These are phyloP conservation scores for Daldinia loculata DNA, from an alignment of 495 filamentous ascomycete species.

Conservation along the genomic window DNA sequence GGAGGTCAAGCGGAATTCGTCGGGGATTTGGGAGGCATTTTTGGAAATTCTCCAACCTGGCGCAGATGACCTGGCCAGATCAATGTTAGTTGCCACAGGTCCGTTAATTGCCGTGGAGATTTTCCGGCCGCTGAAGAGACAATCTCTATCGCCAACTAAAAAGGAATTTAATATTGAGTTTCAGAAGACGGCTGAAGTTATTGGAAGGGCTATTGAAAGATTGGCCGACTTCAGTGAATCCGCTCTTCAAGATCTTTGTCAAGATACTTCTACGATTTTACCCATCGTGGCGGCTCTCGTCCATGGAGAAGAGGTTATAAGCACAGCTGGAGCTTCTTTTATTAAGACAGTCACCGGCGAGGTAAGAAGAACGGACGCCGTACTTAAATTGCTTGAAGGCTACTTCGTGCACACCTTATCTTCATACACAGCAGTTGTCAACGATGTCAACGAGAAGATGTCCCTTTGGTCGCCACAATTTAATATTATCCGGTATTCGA, in stretches of 20 bases:
- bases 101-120: constrained; percentile 76
- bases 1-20: constrained; percentile 69
- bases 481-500: constrained; percentile 49
- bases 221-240: constrained; percentile 74
- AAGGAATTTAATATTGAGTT: constrained; percentile 76
- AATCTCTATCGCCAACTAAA: constrained; percentile 62
- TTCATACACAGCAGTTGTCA: constrained; percentile 50
- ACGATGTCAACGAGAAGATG: constrained; percentile 64
- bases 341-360: constrained; percentile 81
- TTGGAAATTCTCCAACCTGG: constrained; percentile 71
- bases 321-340: constrained; percentile 77
- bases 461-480: constrained; percentile 50
- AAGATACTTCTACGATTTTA: constrained; percentile 65
- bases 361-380: constrained; percentile 73
- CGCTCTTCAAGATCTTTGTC: constrained; percentile 71
- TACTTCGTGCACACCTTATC: constrained; percentile 60
- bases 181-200: constrained; percentile 70
- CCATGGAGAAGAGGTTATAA: constrained; percentile 70
- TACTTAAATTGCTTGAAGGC: constrained; percentile 71
- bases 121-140: constrained; percentile 62
- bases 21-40: constrained; percentile 78
- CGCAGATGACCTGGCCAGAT: constrained; percentile 70
- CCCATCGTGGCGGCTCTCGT: constrained; percentile 75
- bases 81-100: constrained; percentile 73
- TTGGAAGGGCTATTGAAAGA: constrained; percentile 76